A percentile compares a stretch with the other conserved stretches of the same genome.
phyloP scores from a whole-genome alignment of 2,329 filamentous ascomycete species.

The Verticillium klebahnii region DNA sequence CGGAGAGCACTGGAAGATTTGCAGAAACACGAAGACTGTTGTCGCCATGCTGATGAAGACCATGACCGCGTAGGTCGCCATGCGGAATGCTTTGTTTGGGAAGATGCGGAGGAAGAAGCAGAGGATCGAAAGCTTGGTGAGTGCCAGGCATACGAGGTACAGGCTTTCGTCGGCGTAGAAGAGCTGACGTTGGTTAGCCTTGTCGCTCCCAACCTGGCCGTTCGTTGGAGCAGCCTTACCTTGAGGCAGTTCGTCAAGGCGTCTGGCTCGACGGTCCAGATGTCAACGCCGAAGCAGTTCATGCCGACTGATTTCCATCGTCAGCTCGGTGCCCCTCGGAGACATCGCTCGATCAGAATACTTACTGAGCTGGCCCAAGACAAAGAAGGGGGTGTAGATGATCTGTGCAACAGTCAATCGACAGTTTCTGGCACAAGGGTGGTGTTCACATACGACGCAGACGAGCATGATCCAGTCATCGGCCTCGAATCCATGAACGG shows the following conservation, averaged over 20 bases:
- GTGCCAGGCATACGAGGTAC: slow-evolving; percentile 23
- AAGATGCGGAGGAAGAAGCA: slow-evolving; percentile 29
- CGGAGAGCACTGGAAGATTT: slow-evolving; percentile 31
- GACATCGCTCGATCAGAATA: not conserved
- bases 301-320: slow-evolving; percentile 15
- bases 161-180: slow-evolving; percentile 24
- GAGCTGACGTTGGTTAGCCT: slow-evolving; percentile 10
- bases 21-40: slow-evolving; percentile 22
- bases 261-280: slow-evolving; percentile 26
- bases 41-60: slow-evolving; percentile 19
- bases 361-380: slow-evolving; percentile 26
- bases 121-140: slow-evolving; percentile 26
- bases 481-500: slow-evolving; percentile 21
- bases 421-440: not conserved
- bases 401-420: slow-evolving; percentile 11
- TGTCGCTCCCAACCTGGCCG: not conserved
- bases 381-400: slow-evolving; percentile 25
- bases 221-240: slow-evolving; percentile 10
- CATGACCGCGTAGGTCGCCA: slow-evolving; percentile 17
- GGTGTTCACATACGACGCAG: slow-evolving; percentile 21
- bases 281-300: slow-evolving; percentile 28
- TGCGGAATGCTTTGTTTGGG: slow-evolving; percentile 20
- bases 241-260: slow-evolving; percentile 23
- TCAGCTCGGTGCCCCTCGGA: not conserved
- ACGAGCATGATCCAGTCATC: slow-evolving; percentile 35